Base-by-base conservation (phyloP, 2,329 filamentous ascomycete genomes). In the Stemphylium beticola region DNA sequence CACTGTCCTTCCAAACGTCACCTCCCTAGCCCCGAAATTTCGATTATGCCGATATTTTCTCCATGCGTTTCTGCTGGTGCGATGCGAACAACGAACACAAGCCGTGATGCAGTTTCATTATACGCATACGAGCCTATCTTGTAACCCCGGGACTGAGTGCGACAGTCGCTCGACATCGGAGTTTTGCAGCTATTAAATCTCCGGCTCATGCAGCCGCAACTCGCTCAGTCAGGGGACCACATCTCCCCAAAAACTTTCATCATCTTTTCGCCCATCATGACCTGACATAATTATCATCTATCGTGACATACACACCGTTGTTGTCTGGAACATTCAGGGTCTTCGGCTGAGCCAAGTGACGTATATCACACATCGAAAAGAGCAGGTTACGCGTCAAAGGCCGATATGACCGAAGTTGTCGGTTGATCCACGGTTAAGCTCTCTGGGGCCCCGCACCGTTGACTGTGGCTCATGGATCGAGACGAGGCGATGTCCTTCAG, bases 371-470 rank as follows among this genome's bases (percentile, higher is more conserved):
- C 34, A 43, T 45, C 36, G 38, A 43, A 40, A 32, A 37, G 53
- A 58, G 50, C 40, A 53, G 42, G 48, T 62, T 56, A 53, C 47
- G 54, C 64, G 58, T 60, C 41, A 37, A 53, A 55, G 29, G 24
- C 38, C 32, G 48, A 47, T 57, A 42, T 52, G 36, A 42, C 47
- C 56, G 47, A 50, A 26, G 31, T 31, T 41, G 37, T 46, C 58
- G 53, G 39, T 49, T 56, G 50, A 62, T 61, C 57, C 49, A 49
- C 55, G 44, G 46, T 58, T 54, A 61, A 61, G 55, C 58, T 64
- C 54, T 64, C 58, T 61, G 65, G 65, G 64, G 65, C 63, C 65
- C 65, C 65, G 64, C 64, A 66, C 49, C 53, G 43, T 49, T 56
- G 58, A 38, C 55, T 47, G 49, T 55, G 49, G 42, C 51, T 51